A percentile compares a stretch with the other conserved stretches of the same genome.
These are phyloP conservation scores for Yamadazyma oceani DNA, from an alignment of 1,139 yeast species.

Conservation along the genomic window DNA sequence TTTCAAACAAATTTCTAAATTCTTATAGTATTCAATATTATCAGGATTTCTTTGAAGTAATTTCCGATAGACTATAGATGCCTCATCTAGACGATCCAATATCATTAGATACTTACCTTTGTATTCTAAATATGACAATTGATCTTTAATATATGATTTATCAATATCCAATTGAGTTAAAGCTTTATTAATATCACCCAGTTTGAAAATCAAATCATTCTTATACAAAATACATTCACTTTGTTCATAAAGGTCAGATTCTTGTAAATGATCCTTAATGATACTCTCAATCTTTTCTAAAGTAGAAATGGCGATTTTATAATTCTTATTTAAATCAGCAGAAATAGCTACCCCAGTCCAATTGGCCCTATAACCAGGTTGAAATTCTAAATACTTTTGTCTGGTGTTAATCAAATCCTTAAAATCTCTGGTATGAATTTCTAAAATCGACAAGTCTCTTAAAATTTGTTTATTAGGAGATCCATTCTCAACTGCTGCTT, in stretches of 20 bases:
- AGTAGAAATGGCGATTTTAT: conserved; percentile 66
- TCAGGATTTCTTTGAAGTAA: conserved; percentile 88
- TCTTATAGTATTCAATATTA: conserved; percentile 60
- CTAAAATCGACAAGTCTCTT: conserved; percentile 79
- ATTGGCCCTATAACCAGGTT: conserved; percentile 84
- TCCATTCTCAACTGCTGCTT: conserved; percentile 76
- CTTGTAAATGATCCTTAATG: conserved; percentile 65
- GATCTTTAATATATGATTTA: conserved; percentile 59
- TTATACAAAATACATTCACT: conserved; percentile 80
- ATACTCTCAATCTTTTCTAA: conserved; percentile 73
- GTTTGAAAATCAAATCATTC: conserved; percentile 60
- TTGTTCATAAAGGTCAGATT: conserved; percentile 70
- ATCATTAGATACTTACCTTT: conserved; percentile 59
- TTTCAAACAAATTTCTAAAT: conserved; percentile 64
- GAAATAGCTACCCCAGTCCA: conserved; percentile 93
- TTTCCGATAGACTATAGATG: conserved; percentile 66
- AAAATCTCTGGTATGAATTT: conserved; percentile 77
- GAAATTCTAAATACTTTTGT: conserved; percentile 66
- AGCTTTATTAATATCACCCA: conserved; percentile 66
- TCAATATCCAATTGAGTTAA: conserved; percentile 58
- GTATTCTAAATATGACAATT: conserved; percentile 61
- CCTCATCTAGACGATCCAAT: conserved; percentile 51
- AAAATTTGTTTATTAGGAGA: conserved; percentile 76
- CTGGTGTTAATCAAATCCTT: conserved; percentile 63
- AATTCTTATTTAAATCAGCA: conserved; percentile 71